A percentile compares a stretch with the other conserved stretches of the same genome.
Conservation (phyloP, 352 stramenopile genomes). For the Pythium monospermum region DNA sequence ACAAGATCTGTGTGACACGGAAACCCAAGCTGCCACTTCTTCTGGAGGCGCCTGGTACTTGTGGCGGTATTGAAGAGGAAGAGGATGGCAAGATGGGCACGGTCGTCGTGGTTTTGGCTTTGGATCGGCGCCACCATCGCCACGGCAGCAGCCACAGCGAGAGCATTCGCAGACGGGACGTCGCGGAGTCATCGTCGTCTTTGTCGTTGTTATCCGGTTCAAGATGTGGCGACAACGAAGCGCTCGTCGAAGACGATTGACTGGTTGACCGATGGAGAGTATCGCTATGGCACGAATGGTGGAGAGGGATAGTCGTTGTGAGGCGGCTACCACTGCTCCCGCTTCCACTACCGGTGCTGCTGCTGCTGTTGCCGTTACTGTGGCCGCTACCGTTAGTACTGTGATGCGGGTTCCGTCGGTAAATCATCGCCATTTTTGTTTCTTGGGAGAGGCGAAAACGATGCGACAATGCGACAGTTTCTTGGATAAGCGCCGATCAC, state of each 20-base stretch:
- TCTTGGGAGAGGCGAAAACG: background rate
- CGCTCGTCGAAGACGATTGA: no score
- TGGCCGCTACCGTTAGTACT: no score
- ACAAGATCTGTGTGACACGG: conserved; percentile 52
- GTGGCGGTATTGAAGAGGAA: background rate
- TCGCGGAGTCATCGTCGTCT: conserved; percentile 8
- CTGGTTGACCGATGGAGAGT: conserved; percentile 7
- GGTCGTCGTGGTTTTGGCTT: background rate
- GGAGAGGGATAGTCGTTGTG: conserved; percentile 20
- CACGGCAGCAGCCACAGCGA: conserved; percentile 5
- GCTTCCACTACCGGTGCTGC: no score
- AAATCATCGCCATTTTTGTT: conserved; percentile 62
- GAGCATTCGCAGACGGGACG: background rate
- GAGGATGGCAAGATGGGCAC: background rate
- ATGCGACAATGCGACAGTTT: no score
- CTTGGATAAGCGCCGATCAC: no score
- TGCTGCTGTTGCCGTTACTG: no score
- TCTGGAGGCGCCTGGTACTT: conserved; percentile 8
- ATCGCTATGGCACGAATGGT: conserved; percentile 20
- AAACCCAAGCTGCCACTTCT: no score
- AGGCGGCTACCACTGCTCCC: conserved; percentile 32
- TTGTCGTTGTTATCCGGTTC: conserved; percentile 8
- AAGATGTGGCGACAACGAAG: conserved; percentile 1
- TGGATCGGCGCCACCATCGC: conserved; percentile 3
- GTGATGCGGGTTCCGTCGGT: conserved; percentile 39